Evolutionary conservation across 805 yeast species (phyloP).

Genomic region (Lipomyces kockii): DNA sequence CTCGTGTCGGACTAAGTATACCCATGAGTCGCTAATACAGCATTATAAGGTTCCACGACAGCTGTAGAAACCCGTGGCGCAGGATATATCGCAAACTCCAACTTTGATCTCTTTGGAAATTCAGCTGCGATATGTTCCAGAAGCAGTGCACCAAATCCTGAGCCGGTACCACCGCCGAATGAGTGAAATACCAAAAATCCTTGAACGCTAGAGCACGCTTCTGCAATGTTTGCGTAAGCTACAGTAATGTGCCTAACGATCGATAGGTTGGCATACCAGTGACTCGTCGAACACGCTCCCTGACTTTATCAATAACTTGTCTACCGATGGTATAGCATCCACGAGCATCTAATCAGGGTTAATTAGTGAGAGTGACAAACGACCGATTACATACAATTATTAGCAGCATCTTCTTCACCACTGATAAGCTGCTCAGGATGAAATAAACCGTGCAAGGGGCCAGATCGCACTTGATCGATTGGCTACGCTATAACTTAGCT

Average conservation of each 20-base stretch:
- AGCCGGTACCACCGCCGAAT: slow-evolving; percentile 99
- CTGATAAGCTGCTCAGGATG: slow-evolving; percentile 97
- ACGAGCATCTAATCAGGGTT: slow-evolving; percentile 61
- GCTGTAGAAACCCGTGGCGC: slow-evolving; percentile 97
- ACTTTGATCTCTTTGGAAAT: slow-evolving; percentile 94
- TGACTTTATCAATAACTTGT: slow-evolving; percentile 88
- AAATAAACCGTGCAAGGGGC: slow-evolving; percentile 86
- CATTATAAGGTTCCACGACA: slow-evolving; percentile 97
- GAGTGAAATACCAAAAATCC: slow-evolving; percentile 98
- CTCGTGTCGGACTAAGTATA: neutral
- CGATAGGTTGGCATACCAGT: slow-evolving; percentile 39
- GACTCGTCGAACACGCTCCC: slow-evolving; percentile 93
- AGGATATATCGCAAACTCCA: slow-evolving; percentile 98
- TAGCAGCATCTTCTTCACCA: slow-evolving; percentile 99
- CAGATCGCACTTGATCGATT: slow-evolving; percentile 91
- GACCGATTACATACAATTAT: slow-evolving; percentile 60
- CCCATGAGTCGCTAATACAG: slow-evolving; percentile 88
- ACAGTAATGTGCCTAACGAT: neutral
- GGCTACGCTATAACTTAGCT: slow-evolving; percentile 9
- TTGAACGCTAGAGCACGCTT: slow-evolving; percentile 96
- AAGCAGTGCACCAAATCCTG: slow-evolving; percentile 93
- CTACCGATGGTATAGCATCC: slow-evolving; percentile 98
- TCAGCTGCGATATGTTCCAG: slow-evolving; percentile 90
- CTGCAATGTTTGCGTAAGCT: slow-evolving; percentile 44
- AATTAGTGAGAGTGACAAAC: neutral